These are phyloP conservation scores for Trypanosoma mega DNA, from an alignment of 208 protist genomes.

Conservation along the genomic window DNA sequence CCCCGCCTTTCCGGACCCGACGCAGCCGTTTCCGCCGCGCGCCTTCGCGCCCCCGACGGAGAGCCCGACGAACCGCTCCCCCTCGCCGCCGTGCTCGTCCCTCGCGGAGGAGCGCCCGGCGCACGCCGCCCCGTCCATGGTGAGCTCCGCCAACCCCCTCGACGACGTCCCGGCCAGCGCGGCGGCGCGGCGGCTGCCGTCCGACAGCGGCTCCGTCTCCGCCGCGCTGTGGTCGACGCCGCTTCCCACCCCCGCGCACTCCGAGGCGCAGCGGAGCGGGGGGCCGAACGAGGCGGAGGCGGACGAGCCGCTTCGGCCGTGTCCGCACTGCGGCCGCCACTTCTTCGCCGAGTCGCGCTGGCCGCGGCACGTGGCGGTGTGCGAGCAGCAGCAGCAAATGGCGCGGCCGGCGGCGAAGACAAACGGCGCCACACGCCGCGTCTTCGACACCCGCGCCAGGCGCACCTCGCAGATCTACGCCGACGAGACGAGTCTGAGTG, in stretches of 20 bases:
- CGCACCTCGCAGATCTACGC: conserved; percentile 9
- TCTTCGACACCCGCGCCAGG: conserved; percentile 6
- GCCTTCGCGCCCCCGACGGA: neutral
- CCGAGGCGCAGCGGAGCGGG: conserved; percentile 14
- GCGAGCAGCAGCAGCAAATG: conserved; percentile 30
- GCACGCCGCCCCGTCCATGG: neutral
- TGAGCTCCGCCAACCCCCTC: too few species aligned
- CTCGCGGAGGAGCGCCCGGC: conserved; percentile 6
- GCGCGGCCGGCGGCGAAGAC: conserved; percentile 11
- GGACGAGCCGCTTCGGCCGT: conserved; percentile 51
- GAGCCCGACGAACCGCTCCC: conserved; percentile 13
- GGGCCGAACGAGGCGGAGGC: conserved; percentile 25
- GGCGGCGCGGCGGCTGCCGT: conserved; percentile 8
- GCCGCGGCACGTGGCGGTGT: conserved; percentile 53
- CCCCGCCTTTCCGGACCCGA: neutral
- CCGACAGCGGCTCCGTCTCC: neutral
- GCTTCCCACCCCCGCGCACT: conserved; percentile 18
- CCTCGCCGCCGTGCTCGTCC: conserved; percentile 1
- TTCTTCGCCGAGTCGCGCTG: conserved; percentile 56
- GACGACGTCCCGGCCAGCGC: conserved; percentile 51
- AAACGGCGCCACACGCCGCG: neutral
- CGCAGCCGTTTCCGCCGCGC: neutral
- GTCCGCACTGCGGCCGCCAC: conserved; percentile 69
- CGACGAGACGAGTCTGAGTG: conserved; percentile 4
- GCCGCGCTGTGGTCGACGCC: conserved; percentile 22